Base-by-base conservation (phyloP, 768 basidiomycete species). In the Suillus subluteus region DNA sequence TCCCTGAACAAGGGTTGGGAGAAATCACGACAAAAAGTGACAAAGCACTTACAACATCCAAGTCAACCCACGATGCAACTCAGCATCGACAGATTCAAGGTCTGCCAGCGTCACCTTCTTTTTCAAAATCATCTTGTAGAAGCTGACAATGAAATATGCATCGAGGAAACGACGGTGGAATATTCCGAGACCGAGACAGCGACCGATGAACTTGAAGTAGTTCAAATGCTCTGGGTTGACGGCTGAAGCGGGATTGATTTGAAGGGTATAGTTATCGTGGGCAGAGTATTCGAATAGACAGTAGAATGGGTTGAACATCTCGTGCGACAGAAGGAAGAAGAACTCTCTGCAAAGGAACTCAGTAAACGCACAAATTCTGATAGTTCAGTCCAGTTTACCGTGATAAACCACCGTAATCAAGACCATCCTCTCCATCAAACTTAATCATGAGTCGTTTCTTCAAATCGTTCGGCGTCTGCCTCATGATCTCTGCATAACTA, bases 221-320 rank as follows among this genome's bases (percentile, higher is more conserved):
- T 99, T 99, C 76, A 99, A 80, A 80, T 99, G 98, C 80, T 99
- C 98, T 0, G 98, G 98, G 78, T 99, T 99, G 72, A 99, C 95
- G 52, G 94, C 94, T 41, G 96, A 98, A 12, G 95, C 96, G 15
- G 97, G 97, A 80, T 99, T 99, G 79, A 99, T 99, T 80, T 99
- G 98, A 37, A 99, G 90, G 12, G 98, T 99, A 77, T 99, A 99
- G 80, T 99, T 99, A 84, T 99, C 98, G 82, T 98, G 97, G 23
- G 98, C 98, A 2, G 98, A 99, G 80, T 99, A 99, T 81, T 99
- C 98, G 81, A 99, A 99, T 13, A 99, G 84, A 78, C 98, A 99
- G 81, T 99, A 99, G 86, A 99, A 99, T 30, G 98, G 98, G 79
- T 99, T 98, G 85, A 99, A 99, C 98, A 99, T 99, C 80, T 99